Evolutionary conservation across 257 asterid species (phyloP), one percentile per base, ranked within the genome.

Genomic region (Lantana camara): DNA sequence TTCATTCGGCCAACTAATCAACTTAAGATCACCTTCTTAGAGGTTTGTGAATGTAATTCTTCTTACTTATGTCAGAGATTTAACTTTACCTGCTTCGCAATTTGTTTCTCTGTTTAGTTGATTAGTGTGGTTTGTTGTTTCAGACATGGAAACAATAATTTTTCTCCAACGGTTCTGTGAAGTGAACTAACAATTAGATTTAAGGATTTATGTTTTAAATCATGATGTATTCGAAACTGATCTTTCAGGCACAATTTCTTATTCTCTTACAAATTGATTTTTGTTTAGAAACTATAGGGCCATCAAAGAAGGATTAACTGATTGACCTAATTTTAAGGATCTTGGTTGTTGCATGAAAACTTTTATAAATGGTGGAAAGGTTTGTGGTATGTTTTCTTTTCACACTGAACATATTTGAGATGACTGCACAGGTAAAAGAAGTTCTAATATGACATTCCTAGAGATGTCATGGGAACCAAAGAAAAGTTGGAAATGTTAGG

Each of bases 21-120:
- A 79, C 95, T 92, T 56, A 89, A 92, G 88, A 85, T 89, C 82
- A 92, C 98, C 75, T 92, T 92, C 81, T 76, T 92, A 73, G 96
- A 92, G 97, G 97, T 92, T 75, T 44, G 87, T 81, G 60, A 67
- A 52, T 67, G 59, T 71, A 60, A 44, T 61, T 48, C 15, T 66
- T 73, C 66, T 67, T 66, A 45, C 64, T 27, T 56, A 14, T 51
- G 19, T 69, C 50, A 64, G 53, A 60, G 64, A 37, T 46, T 32
- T 69, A 16, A 54, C 16, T 23, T 7, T 11, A 11, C 16, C 16
- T 9, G 6, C 9, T 12, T 9, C 13, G 4, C 13, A 51, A 9
- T 34, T 7, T 54, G 56, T 24, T 59, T 57, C 52, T 49, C 52
- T 17, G 46, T 45, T 63, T 23, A 10, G 55, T 61, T 64, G 34